Conservation (phyloP, 352 stramenopile species). For the Phytopythium kandeliae region DNA sequence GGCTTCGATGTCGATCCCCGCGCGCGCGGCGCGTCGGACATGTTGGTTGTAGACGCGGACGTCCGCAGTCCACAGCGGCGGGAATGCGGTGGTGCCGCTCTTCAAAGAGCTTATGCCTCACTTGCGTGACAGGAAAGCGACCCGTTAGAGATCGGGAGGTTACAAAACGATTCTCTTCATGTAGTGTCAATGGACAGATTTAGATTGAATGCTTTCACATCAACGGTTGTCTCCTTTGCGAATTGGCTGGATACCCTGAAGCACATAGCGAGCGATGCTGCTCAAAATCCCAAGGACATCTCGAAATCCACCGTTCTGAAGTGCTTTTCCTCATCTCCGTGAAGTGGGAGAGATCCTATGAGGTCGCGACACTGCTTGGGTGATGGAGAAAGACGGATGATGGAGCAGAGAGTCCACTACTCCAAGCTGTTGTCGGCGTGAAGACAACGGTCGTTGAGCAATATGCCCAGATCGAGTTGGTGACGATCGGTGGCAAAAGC, state of each 20-base stretch:
- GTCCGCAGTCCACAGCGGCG: background rate
- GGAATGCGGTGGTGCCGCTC: too few relatives aligned
- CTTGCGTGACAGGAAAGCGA: background rate
- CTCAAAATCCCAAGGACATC: too few relatives aligned
- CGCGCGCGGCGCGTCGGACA: conserved; percentile 25
- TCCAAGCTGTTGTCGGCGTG: conserved; percentile 11
- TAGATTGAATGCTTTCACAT: background rate
- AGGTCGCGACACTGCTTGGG: conserved; percentile 9
- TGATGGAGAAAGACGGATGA: conserved; percentile 19
- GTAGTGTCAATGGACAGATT: background rate
- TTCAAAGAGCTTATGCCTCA: too few relatives aligned
- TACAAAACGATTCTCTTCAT: conserved; percentile 18
- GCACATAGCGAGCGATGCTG: too few relatives aligned
- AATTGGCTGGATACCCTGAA: background rate
- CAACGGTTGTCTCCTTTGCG: background rate
- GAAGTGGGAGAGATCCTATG: background rate
- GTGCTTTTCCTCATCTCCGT: background rate
- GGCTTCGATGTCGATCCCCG: conserved; percentile 14
- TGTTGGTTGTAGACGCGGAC: conserved; percentile 1
- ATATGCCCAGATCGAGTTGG: background rate
- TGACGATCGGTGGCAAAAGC: background rate
- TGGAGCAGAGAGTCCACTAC: conserved; percentile 25
- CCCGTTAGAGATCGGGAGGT: conserved; percentile 12
- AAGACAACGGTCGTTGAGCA: background rate
- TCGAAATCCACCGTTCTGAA: too few relatives aligned